Percentiles rank a stretch among this genome's conserved stretches.
Evolutionary conservation across 1,284 basidiomycete species (phyloP).

Genomic region (Heterobasidion occidentale): DNA sequence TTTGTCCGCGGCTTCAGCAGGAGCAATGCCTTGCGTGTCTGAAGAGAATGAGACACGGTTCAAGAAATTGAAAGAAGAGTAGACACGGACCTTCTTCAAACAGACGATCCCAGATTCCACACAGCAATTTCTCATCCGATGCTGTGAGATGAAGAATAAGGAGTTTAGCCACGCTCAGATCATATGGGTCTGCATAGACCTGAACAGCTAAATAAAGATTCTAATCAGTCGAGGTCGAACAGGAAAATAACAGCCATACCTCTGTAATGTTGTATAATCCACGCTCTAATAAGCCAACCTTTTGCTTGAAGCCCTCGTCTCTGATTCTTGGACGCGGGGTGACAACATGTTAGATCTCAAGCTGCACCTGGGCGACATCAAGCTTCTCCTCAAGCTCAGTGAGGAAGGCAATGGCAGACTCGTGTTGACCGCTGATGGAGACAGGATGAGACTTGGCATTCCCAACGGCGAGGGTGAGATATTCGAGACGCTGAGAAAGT

Average conservation of each 20-base stretch:
- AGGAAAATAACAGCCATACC: conserved; percentile 29
- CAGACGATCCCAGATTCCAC: conserved; percentile 85
- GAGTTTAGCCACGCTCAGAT: conserved; percentile 79
- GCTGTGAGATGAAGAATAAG: conserved; percentile 93
- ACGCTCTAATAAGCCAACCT: conserved; percentile 47
- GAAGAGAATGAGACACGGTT: conserved; percentile 4
- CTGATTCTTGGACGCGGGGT: conserved; percentile 44
- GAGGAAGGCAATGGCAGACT: conserved; percentile 85
- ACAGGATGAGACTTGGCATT: conserved; percentile 94
- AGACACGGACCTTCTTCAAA: conserved; percentile 57
- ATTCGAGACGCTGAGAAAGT: conserved; percentile 75
- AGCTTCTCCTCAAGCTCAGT: conserved; percentile 93
- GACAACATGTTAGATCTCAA: conserved; percentile 75
- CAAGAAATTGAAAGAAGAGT: not conserved
- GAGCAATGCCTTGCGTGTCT: conserved; percentile 45
- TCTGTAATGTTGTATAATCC: conserved; percentile 63
- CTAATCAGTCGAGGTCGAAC: conserved; percentile 2
- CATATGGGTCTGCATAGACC: conserved; percentile 83
- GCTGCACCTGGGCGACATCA: conserved; percentile 94
- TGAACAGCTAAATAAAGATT: conserved; percentile 59
- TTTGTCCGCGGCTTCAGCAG: conserved; percentile 47
- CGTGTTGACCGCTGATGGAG: conserved; percentile 66
- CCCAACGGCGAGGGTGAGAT: conserved; percentile 87
- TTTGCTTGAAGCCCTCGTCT: conserved; percentile 31
- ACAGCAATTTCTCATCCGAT: conserved; percentile 79